These are phyloP conservation scores for Boletales sp. DNA, from an alignment of 768 basidiomycete species.

Conservation along the genomic window DNA sequence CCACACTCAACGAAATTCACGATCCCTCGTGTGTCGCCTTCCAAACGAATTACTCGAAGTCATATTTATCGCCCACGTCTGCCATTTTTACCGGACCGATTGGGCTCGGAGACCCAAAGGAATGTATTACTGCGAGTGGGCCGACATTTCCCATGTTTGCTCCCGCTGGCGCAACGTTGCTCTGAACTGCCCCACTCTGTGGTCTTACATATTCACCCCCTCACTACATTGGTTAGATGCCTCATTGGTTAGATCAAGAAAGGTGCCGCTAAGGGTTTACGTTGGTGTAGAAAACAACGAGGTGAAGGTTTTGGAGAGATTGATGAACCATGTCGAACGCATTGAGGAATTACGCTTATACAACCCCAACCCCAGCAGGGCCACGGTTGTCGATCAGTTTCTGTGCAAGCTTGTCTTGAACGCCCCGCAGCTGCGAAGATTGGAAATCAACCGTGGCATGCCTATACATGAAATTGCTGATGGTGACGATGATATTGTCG, in stretches of 20 bases:
- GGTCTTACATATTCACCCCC: background rate
- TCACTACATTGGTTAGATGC: background rate
- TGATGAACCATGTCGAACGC: background rate
- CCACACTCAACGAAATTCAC: too few relatives aligned
- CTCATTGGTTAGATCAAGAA: conserved; percentile 19
- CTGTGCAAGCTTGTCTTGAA: background rate
- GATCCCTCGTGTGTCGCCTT: background rate
- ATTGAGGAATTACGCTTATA: background rate
- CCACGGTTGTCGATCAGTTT: background rate
- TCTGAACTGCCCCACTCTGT: conserved; percentile 27
- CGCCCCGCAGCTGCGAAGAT: background rate
- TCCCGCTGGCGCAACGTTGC: conserved; percentile 42
- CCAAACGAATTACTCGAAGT: background rate
- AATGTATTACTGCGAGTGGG: too few relatives aligned
- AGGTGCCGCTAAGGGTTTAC: conserved; percentile 23
- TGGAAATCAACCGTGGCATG: too few relatives aligned
- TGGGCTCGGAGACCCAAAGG: background rate
- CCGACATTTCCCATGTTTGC: conserved; percentile 11
- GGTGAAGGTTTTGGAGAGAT: background rate
- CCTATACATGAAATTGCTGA: too few relatives aligned
- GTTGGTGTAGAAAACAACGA: background rate
- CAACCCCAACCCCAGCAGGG: too few relatives aligned
- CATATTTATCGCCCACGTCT: background rate
- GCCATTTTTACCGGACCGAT: background rate
- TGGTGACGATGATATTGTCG: too few relatives aligned